Base-by-base conservation (phyloP, 192 early-diverging fungal species). In the Coemansia sp. region DNA sequence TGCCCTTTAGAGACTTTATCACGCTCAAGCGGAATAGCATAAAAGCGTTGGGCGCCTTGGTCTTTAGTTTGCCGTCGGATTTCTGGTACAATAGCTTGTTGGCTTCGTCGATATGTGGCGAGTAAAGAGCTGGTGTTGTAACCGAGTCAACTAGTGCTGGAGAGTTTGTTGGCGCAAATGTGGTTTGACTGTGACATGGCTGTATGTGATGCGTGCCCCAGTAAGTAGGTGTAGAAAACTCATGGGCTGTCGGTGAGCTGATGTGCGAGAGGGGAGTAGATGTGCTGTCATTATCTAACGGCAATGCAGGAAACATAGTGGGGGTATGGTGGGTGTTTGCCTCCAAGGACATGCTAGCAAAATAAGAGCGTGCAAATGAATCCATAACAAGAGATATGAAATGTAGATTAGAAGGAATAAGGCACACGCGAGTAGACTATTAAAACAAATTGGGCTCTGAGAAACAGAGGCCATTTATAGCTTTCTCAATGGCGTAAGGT, bases 11-110 rank as follows among this genome's bases (percentile, higher is more conserved):
- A 6, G 40, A 17, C 40, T 73, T 73, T 13, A 77, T 66, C 28
- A 63, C 44, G 21, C 47, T 39, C 9, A 72, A 35, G 1, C 70
- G 60, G 26, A 50, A 77, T 14, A 77, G 46, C 75, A 77, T 77
- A 53, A 60, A 77, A 14, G 75, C 28, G 46, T 77, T 77, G 28
- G 66, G 70, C 1, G 70, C 70, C 37, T 42, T 49, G 5, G 50
- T 67, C 35, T 72, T 68, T 33, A 50, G 40, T 11, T 62, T 64
- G 4, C 65, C 42, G 16, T 43, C 68, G 0, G 3, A 5, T 32
- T 67, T 77, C 21, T 61, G 16, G 38, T 43, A 65, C 14, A 77
- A 16, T 3, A 50, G 23, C 52, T 4, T 62, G 33, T 37, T 60
- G 47, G 6, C 16, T 6, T 58, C 55, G 6, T n/a, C 30, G 30